Percentiles rank a stretch among this genome's conserved stretches.
These are phyloP conservation scores for Agapanthus africanus DNA, from an alignment of 106 monocot genomes.

Conservation along the genomic window DNA sequence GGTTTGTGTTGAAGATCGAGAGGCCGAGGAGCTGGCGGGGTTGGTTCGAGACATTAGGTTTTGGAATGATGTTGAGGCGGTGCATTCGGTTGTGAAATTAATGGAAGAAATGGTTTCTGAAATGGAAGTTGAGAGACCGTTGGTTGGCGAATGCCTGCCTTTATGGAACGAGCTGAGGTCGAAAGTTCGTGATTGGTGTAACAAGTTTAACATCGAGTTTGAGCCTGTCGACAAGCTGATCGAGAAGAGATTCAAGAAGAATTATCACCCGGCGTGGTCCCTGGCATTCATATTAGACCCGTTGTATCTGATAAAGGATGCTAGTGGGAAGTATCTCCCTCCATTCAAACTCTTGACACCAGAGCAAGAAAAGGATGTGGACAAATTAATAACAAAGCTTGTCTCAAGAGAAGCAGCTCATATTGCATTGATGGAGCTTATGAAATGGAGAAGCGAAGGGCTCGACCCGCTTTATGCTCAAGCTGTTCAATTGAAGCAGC, in stretches of 20 bases:
- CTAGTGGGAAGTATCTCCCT: slow-evolving; percentile 56
- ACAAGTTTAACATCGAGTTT: slow-evolving; percentile 25
- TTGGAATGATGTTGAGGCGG: slow-evolving; percentile 48
- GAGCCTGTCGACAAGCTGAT: slow-evolving; percentile 22
- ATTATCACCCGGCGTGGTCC: slow-evolving; percentile 64
- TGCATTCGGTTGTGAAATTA: slow-evolving; percentile 33
- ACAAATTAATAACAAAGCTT: slow-evolving; percentile 34
- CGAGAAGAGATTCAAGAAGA: slow-evolving; percentile 51
- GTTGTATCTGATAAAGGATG: slow-evolving; percentile 34
- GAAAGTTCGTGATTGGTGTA: slow-evolving; percentile 41
- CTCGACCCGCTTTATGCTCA: slow-evolving; percentile 45
- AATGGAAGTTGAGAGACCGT: slow-evolving; percentile 48
- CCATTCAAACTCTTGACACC: slow-evolving; percentile 42
- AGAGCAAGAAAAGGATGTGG: slow-evolving; percentile 55
- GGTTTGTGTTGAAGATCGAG: slow-evolving; percentile 19
- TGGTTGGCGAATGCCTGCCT: slow-evolving; percentile 58
- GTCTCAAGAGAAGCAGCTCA: slow-evolving; percentile 26
- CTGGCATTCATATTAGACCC: slow-evolving; percentile 57
- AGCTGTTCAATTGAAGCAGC: slow-evolving; percentile 58
- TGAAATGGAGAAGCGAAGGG: slow-evolving; percentile 56
- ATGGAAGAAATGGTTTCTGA: slow-evolving; percentile 28
- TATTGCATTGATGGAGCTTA: slow-evolving; percentile 47
- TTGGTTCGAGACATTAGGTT: slow-evolving; percentile 29
- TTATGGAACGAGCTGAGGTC: slow-evolving; percentile 44
- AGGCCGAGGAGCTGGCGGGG: slow-evolving; percentile 21